A percentile compares a stretch with the other conserved stretches of the same genome.
phyloP scores from a whole-genome alignment of 179 eudicot species.

The Camellia oleifera region DNA sequence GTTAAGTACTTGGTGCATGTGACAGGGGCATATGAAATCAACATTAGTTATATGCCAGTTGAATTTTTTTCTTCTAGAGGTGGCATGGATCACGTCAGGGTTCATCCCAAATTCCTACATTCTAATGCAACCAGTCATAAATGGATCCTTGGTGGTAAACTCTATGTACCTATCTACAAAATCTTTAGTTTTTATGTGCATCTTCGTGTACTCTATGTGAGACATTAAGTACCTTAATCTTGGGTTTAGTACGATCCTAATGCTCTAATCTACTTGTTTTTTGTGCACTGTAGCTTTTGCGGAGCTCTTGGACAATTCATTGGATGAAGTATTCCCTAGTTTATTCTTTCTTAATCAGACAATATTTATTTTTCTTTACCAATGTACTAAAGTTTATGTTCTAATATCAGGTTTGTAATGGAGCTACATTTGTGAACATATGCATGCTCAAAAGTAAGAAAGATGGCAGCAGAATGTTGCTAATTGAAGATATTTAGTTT shows the following conservation, averaged over 20 bases:
- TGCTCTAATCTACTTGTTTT: neutral
- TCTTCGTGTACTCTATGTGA: neutral
- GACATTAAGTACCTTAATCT: neutral
- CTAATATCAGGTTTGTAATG: conserved; percentile 61
- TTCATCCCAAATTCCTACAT: conserved; percentile 94
- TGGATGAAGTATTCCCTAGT: conserved; percentile 69
- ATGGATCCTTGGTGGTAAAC: conserved; percentile 97
- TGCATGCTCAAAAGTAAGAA: conserved; percentile 73
- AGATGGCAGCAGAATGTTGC: conserved; percentile 68
- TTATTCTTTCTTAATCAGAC: neutral
- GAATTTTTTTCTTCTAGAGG: conserved; percentile 36
- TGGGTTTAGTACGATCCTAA: conserved; percentile 1
- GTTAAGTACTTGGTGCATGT: neutral
- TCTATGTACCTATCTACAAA: neutral
- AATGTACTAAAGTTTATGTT: neutral
- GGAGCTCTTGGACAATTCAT: conserved; percentile 84
- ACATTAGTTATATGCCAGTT: neutral
- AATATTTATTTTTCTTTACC: neutral
- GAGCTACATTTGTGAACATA: conserved; percentile 79
- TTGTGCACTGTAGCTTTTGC: conserved; percentile 65
- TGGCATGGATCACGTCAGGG: conserved; percentile 99
- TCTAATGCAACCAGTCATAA: conserved; percentile 99
- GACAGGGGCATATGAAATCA: neutral
- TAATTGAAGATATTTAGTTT: conserved; percentile 63
- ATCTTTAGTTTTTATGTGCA: neutral